Percentiles rank a stretch among this genome's conserved stretches.
These are phyloP conservation scores for Carpinus viminea DNA, from an alignment of 306 rosid genomes.

Conservation along the genomic window DNA sequence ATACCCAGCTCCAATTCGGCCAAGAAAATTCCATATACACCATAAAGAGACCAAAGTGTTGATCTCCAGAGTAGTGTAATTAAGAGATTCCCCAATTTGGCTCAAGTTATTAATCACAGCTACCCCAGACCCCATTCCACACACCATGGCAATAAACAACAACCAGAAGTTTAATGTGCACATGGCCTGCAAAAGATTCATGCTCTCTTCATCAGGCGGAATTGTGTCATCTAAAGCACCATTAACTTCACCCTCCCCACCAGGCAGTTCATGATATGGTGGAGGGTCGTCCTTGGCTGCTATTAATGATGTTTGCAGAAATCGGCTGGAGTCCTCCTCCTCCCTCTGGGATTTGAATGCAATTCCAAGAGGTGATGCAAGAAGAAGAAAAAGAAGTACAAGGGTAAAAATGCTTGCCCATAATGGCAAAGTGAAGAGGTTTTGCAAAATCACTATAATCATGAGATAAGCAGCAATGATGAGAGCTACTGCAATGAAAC, in stretches of 20 bases:
- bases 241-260: constrained; percentile 33
- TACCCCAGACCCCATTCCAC: constrained; percentile 90
- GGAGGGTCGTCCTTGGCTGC: constrained; percentile 24
- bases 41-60: constrained; percentile 74
- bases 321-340: constrained; percentile 41
- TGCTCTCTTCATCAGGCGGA: constrained; percentile 40
- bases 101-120: constrained; percentile 88
- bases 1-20: constrained; percentile 91
- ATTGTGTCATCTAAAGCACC: constrained; percentile 21
- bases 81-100: constrained; percentile 83
- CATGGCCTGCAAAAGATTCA: constrained; percentile 62
- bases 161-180: constrained; percentile 72
- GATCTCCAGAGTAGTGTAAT: constrained; percentile 59
- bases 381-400: constrained; percentile 50
- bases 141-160: constrained; percentile 70
- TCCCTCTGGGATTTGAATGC: constrained; percentile 58
- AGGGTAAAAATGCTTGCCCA: constrained; percentile 49
- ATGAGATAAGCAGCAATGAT: constrained; percentile 66
- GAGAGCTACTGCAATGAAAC: constrained; percentile 57
- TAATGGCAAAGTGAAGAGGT: constrained; percentile 43
- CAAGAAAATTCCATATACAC: constrained; percentile 97
- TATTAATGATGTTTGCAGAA: constrained; percentile 11
- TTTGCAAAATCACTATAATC: constrained; percentile 54
- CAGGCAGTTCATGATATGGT: constrained; percentile 52
- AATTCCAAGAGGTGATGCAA: constrained; percentile 65